A percentile compares a stretch with the other conserved stretches of the same genome.
These are phyloP conservation scores for Aspergillus avenaceus DNA, from an alignment of 495 filamentous ascomycete genomes.

Conservation along the genomic window DNA sequence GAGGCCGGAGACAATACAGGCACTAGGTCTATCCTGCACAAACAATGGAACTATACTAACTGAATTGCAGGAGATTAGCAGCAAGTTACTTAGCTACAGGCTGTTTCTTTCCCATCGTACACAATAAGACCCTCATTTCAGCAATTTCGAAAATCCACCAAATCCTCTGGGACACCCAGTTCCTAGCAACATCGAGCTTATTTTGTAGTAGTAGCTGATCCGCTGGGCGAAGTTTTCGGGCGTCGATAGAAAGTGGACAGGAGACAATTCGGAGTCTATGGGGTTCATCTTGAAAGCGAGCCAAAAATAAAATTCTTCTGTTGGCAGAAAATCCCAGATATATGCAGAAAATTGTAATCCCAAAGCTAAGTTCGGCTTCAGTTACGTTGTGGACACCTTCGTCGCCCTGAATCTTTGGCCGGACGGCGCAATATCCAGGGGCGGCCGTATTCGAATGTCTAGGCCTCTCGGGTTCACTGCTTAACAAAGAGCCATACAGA, in stretches of 20 bases:
- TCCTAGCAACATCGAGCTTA: neutral
- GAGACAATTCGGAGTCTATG: neutral
- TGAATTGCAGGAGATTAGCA: neutral
- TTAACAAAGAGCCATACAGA: neutral
- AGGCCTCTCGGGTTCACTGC: neutral
- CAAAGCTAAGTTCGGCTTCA: conserved; percentile 1
- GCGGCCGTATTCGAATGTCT: conserved; percentile 1
- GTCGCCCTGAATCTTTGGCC: neutral
- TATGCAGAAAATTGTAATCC: neutral
- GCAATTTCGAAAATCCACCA: neutral
- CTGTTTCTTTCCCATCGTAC: neutral
- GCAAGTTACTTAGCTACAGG: neutral
- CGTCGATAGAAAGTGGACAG: conserved; percentile 1
- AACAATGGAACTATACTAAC: neutral
- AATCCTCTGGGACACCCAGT: neutral
- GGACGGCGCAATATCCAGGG: neutral
- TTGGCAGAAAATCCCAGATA: neutral
- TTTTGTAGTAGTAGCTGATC: neutral
- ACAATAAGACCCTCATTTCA: neutral
- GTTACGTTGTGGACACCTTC: neutral
- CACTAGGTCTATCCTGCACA: neutral
- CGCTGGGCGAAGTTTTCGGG: neutral
- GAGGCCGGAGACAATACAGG: neutral
- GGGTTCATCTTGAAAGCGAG: neutral
- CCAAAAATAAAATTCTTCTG: neutral